Evolutionary conservation across 805 yeast genomes (phyloP), one percentile per base, ranked within the genome.

Genomic region (Huiozyma naganishii): DNA sequence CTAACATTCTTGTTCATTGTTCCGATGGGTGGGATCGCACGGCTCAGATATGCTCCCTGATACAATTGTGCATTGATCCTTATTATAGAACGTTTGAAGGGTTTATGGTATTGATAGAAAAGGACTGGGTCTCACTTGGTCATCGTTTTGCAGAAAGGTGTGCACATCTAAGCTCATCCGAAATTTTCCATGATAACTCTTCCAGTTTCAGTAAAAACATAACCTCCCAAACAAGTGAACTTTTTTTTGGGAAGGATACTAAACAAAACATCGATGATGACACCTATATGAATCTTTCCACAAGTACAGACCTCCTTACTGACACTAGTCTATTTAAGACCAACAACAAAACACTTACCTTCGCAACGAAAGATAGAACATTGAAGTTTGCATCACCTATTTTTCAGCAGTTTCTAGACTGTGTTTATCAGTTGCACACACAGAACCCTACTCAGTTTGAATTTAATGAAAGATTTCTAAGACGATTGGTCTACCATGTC

Each of bases 11-110:
- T 7, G 74, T 92, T 6, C 98, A 92, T 66, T 92, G 98, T 60
- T 87, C 97, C 0, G 98, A 92, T 66, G 98, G 98, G 1, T 92
- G 98, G 98, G 98, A 92, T 59, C 70, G 98, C 45, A 92, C 98
- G 0, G 78, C 97, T 0, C 97, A 92, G 58, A 76, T 89, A 1
- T 73, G 88, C 6, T 81, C 95, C 2, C 66, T 92, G 48, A 76
- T 89, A 27, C 90, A 90, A 62, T 64, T 92, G 5, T 85, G 95
- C 56, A 68, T 89, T 7, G 97, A 92, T 60, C 97, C 97, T 0
- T 86, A 76, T 58, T 92, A 73, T 62, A 71, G 98, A 50, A 89
- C 97, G 0, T 50, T 85, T 3, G 82, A 87, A 45, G 98, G 98
- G 3, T 88, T 92, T 56, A 81, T 83, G 65, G 73, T 79, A 0